phyloP scores from a whole-genome alignment of 768 basidiomycete genomes.

The Leccinum obscurum region DNA sequence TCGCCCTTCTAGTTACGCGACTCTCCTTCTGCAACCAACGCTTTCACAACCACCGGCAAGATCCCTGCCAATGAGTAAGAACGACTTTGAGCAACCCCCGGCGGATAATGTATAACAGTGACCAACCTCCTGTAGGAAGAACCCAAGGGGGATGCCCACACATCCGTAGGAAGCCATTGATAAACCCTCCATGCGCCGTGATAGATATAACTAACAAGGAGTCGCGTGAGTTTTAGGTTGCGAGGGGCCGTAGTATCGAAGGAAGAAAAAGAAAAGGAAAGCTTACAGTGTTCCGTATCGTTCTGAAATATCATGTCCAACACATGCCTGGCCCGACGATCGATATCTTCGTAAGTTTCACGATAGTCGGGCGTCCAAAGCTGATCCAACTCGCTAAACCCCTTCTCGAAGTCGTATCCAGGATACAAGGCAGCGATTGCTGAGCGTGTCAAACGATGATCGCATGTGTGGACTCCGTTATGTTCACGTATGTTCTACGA shows the following conservation, averaged over 20 bases:
- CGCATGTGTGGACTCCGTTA: constrained; percentile 69
- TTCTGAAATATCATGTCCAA: constrained; percentile 55
- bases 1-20: constrained; percentile 3
- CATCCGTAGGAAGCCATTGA: constrained; percentile 52
- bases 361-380: constrained; percentile 46
- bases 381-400: constrained; percentile 60
- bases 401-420: constrained; percentile 50
- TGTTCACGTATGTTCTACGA: constrained; percentile 65
- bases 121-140: constrained; percentile 67
- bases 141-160: constrained; percentile 44
- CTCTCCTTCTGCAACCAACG: not conserved
- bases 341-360: constrained; percentile 31
- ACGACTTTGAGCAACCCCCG: not conserved
- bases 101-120: too few relatives aligned
- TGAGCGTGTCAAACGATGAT: constrained; percentile 54
- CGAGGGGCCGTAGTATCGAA: not conserved
- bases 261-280: not conserved
- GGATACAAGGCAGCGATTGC: constrained; percentile 44
- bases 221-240: not conserved
- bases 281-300: constrained; percentile 44
- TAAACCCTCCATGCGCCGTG: constrained; percentile 64
- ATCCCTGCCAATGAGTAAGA: constrained; percentile 18
- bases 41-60: constrained; percentile 29
- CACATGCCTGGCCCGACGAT: constrained; percentile 48
- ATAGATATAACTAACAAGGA: constrained; percentile 56